Base-by-base conservation (phyloP, 2,329 filamentous ascomycete genomes). In the Arthroderma uncinatum region DNA sequence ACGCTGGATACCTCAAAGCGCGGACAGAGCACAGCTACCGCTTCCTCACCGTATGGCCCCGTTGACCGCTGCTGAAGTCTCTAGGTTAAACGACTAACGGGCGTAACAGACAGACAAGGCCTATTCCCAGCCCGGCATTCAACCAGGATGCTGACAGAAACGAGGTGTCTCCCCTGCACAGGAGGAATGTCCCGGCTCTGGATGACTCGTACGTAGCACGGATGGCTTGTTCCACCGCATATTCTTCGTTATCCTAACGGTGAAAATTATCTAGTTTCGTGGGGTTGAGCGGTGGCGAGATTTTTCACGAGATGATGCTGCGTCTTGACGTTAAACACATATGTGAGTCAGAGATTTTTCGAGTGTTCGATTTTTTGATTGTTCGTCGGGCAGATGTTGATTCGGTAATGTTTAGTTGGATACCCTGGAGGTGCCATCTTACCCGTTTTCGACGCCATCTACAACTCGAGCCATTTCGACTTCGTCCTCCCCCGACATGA, bases 221-320 rank as follows among this genome's bases (percentile, higher is more conserved):
- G 36, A 39, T 34, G 16, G 23, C 34, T 56, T 52, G 23, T 16
- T 33, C 57, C 30, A 39, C n/a, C n/a, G n/a, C 57, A 19, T 8
- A n/a, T 40, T 19, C 25, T 21, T 7, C 30, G 4, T 19, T 40
- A 55, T 28, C 57, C 63, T 63, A 53, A 65, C 58, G 4, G 16
- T 39, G 10, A 19, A 16, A 14, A 14, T 25, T 12, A 9, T 55
- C 57, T 63, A 89, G 85, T 60, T 95, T 97, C 73, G 89, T 97
- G 68, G 92, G 92, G 62, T 92, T 91, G 80, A 95, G 84, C 53
- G 92, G 93, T 69, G 93, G 93, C 69, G 86, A 96, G 74, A 96
- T 97, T 66, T 95, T 97, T 74, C 91, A 97, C 73, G 92, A 97
- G 76, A 97, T 97, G 92, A 96, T 98, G 91, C 80, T 95, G 61